Conservation (phyloP, 768 basidiomycete genomes). For the Xerocomellus amylosporus region DNA sequence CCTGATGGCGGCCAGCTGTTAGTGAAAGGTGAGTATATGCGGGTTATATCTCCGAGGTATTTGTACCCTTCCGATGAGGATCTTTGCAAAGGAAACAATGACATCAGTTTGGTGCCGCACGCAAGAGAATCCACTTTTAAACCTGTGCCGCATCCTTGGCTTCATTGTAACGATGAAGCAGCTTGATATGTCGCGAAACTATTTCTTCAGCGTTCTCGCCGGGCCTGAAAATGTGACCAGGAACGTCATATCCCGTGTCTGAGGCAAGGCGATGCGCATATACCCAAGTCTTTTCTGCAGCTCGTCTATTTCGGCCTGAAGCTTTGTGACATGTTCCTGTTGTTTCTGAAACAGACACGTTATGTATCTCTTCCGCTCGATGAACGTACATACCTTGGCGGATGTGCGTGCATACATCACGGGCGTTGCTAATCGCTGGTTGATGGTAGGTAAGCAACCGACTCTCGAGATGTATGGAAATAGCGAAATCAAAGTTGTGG, state of each 20-base stretch:
- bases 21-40: conserved; percentile 15
- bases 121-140: not conserved
- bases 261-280: not conserved
- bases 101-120: not conserved
- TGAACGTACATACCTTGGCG: conserved; percentile 22
- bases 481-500: too few species aligned
- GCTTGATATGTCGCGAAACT: conserved; percentile 64
- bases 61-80: conserved; percentile 72
- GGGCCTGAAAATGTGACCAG: conserved; percentile 28
- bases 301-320: conserved; percentile 47
- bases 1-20: conserved; percentile 67
- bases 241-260: not conserved
- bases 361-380: not conserved
- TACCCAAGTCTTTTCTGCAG: conserved; percentile 50
- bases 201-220: conserved; percentile 53
- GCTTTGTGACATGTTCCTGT: conserved; percentile 44
- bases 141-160: conserved; percentile 83
- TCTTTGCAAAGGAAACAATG: conserved; percentile 39
- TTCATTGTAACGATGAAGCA: conserved; percentile 77
- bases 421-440: not conserved
- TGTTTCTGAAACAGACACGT: conserved; percentile 41
- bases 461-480: not conserved
- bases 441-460: not conserved
- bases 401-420: conserved; percentile 33
- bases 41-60: not conserved